Conservation (phyloP, 352 stramenopile genomes). For the Bremia lactucae region DNA sequence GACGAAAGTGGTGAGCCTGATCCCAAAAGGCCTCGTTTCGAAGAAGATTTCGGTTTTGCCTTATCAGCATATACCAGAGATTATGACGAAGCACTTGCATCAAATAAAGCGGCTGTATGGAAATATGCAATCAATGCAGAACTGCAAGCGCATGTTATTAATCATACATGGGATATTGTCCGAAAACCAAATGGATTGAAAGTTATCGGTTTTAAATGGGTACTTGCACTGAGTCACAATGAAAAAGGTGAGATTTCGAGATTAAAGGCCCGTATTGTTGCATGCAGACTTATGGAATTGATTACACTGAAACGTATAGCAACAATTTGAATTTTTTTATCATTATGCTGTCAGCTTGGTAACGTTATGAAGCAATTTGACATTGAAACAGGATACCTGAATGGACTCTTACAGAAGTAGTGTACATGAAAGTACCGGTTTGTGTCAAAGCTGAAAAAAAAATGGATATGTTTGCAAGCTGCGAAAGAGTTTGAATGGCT, state of each 20-base stretch:
- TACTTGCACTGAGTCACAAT: constrained; percentile 12
- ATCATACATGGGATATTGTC: constrained; percentile 13
- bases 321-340: constrained; percentile 13
- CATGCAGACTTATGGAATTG: constrained; percentile 15
- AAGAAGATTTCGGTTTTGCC: neutral
- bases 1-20: too few relatives aligned
- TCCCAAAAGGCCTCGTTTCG: too few relatives aligned
- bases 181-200: neutral
- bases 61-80: too few relatives aligned
- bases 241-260: constrained; percentile 8
- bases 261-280: constrained; percentile 21
- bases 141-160: neutral
- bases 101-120: neutral
- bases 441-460: constrained; percentile 2
- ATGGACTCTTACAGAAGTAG: constrained; percentile 6
- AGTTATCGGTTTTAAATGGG: constrained; percentile 8
- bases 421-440: constrained; percentile 13
- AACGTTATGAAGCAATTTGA: neutral
- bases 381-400: constrained; percentile 6
- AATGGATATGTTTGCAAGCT: constrained; percentile 16
- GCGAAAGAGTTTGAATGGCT: constrained; percentile 18
- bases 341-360: neutral
- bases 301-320: constrained; percentile 23
- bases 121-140: neutral
- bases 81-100: neutral